Percentiles rank a stretch among this genome's conserved stretches.
These are phyloP conservation scores for Gillenia trifoliata DNA, from an alignment of 306 rosid species.

Conservation along the genomic window DNA sequence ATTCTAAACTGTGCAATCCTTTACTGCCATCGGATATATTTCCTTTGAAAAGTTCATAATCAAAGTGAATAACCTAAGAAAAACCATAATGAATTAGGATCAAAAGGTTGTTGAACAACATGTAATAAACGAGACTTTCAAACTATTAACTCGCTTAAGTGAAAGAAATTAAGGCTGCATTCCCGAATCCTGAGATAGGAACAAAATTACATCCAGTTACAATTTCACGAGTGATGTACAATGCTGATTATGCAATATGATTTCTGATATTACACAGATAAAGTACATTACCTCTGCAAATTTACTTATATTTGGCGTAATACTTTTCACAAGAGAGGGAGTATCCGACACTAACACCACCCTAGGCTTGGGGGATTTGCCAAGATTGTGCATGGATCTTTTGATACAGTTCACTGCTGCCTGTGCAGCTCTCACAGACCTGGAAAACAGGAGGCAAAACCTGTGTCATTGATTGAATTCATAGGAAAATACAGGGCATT, in stretches of 20 bases:
- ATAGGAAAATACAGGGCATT: background rate
- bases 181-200: background rate
- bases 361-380: constrained; percentile 47
- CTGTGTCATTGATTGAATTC: constrained; percentile 8
- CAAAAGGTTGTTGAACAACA: background rate
- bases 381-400: constrained; percentile 44
- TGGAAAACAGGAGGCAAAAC: constrained; percentile 35
- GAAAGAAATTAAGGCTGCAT: background rate
- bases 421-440: constrained; percentile 71
- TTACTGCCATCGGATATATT: constrained; percentile 38
- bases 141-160: background rate
- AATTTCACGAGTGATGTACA: background rate
- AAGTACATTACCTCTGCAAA: constrained; percentile 73
- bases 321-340: constrained; percentile 61
- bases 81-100: constrained; percentile 3
- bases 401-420: constrained; percentile 68
- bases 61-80: constrained; percentile 81
- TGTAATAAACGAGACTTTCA: background rate
- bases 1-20: constrained; percentile 46
- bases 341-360: constrained; percentile 85
- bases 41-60: constrained; percentile 73
- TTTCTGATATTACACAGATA: background rate
- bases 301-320: constrained; percentile 48
- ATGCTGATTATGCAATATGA: background rate
- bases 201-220: background rate